These are phyloP conservation scores for Wickerhamomyces subpelliculosus DNA, from an alignment of 805 yeast genomes.

Conservation along the genomic window DNA sequence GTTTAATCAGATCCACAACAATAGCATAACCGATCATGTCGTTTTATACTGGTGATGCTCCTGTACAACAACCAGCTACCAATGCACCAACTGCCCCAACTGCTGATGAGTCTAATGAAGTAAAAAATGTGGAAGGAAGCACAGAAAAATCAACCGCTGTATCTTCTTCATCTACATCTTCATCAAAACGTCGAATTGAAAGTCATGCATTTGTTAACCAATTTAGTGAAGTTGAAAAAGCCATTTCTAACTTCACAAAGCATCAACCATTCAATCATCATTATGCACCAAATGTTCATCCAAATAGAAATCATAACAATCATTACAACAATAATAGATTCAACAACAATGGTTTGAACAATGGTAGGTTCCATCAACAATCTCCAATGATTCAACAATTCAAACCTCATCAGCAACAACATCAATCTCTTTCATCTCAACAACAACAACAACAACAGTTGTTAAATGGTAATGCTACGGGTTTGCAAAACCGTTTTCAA, in stretches of 20 bases:
- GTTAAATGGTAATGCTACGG: slow-evolving; percentile 1
- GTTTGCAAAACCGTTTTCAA: too few relatives aligned
- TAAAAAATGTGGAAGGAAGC: too few relatives aligned
- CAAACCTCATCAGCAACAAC: slow-evolving; percentile 2
- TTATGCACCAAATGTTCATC: slow-evolving; percentile 23
- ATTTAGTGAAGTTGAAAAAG: slow-evolving; percentile 22
- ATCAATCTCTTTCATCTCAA: not conserved
- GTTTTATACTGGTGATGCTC: not conserved
- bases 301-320: slow-evolving; percentile 11
- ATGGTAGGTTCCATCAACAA: not conserved
- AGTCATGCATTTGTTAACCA: slow-evolving; percentile 18
- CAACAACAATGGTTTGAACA: not conserved
- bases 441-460: slow-evolving; percentile 2
- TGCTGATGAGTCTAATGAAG: too few relatives aligned
- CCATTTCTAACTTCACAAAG: slow-evolving; percentile 22
- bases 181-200: slow-evolving; percentile 6
- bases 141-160: not conserved
- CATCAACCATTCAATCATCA: slow-evolving; percentile 25
- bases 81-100: too few relatives aligned
- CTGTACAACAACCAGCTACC: too few relatives aligned
- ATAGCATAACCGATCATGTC: too few relatives aligned
- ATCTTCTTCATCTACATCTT: not conserved
- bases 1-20: too few relatives aligned
- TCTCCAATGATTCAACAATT: slow-evolving; percentile 1
- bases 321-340: slow-evolving; percentile 2